These are phyloP conservation scores for Populus tomentosa DNA, from an alignment of 441 rosid species.

Conservation along the genomic window DNA sequence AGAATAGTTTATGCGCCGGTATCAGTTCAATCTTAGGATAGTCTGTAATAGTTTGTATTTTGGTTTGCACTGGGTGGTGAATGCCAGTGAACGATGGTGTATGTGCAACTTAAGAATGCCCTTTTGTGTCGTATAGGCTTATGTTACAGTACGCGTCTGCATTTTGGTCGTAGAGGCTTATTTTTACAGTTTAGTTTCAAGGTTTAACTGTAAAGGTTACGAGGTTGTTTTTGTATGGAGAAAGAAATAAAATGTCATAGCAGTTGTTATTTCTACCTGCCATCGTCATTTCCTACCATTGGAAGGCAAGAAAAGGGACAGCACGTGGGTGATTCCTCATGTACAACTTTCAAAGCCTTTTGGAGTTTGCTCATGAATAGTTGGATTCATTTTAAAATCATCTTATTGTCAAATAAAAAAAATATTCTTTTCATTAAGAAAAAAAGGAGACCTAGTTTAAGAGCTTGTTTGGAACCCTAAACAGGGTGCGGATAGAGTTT, in stretches of 20 bases:
- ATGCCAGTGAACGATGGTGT: background rate
- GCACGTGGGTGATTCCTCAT: too few relatives aligned
- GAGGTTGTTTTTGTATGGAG: background rate
- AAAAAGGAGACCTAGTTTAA: background rate
- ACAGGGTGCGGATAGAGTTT: too few relatives aligned
- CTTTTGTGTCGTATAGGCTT: background rate
- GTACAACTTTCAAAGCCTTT: too few relatives aligned
- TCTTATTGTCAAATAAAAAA: background rate
- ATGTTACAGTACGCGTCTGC: background rate
- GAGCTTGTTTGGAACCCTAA: background rate
- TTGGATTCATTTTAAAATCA: background rate
- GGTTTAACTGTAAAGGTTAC: background rate
- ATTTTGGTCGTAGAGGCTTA: background rate
- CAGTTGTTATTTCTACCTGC: background rate
- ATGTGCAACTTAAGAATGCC: background rate
- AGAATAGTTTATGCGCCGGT: background rate
- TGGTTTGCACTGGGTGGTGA: background rate
- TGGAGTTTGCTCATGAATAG: too few relatives aligned
- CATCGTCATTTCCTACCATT: background rate
- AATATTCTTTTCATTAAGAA: background rate
- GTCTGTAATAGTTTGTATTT: background rate
- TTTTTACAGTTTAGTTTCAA: background rate
- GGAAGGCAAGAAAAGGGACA: background rate
- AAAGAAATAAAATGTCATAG: background rate
- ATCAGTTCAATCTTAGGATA: background rate